phyloP scores from a whole-genome alignment of 1,284 basidiomycete species.

The Ganoderma sinense region DNA sequence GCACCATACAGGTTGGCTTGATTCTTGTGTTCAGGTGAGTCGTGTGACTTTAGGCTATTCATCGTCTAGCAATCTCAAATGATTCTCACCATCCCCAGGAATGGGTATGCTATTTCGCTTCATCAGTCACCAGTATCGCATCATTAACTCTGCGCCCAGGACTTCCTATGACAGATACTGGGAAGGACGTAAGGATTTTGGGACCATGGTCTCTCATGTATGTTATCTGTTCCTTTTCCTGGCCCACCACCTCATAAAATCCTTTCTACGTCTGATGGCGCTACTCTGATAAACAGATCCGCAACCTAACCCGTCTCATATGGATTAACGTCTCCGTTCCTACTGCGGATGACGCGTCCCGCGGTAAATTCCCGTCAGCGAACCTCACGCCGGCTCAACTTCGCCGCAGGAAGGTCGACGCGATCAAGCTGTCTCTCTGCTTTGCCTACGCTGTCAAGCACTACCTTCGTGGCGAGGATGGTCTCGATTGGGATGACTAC shows the following conservation, averaged over 20 bases:
- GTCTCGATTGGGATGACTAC: conserved; percentile 72
- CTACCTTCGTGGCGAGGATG: conserved; percentile 81
- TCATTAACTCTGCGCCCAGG: conserved; percentile 42
- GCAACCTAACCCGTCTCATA: conserved; percentile 70
- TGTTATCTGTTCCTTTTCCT: conserved; percentile 35
- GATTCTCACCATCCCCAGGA: conserved; percentile 31
- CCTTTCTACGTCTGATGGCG: neutral
- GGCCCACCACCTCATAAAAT: no score
- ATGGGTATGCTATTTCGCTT: conserved; percentile 38
- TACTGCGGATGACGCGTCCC: conserved; percentile 53
- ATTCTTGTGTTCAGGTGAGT: conserved; percentile 79
- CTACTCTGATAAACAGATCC: conserved; percentile 49
- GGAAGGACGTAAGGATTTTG: conserved; percentile 89
- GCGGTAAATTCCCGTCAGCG: conserved; percentile 57
- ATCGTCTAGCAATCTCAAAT: neutral
- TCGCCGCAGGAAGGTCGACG: conserved; percentile 73
- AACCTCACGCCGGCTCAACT: conserved; percentile 63
- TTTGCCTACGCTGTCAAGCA: conserved; percentile 80
- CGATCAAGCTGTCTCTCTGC: conserved; percentile 71
- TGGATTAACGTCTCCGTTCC: conserved; percentile 85
- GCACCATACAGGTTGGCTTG: conserved; percentile 65
- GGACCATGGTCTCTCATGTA: conserved; percentile 65
- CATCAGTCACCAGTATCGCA: neutral
- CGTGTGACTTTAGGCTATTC: conserved; percentile 11
- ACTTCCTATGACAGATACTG: conserved; percentile 85